phyloP scores from a whole-genome alignment of 495 filamentous ascomycete species.

The Mycothermus thermophilus region DNA sequence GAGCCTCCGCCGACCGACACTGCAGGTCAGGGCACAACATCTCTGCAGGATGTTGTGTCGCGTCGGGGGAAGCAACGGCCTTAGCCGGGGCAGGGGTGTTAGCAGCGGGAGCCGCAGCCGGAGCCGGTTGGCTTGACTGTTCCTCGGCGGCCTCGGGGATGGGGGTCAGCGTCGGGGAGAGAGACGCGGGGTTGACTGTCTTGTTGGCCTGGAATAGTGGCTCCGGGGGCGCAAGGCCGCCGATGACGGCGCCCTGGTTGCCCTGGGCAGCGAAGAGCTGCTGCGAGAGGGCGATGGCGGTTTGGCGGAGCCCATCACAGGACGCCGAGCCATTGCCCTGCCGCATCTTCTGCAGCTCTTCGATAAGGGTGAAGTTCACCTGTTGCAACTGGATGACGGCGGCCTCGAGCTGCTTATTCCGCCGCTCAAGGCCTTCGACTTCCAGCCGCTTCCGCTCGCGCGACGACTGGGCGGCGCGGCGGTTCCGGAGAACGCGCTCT shows the following conservation, averaged over 20 bases:
- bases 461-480: constrained; percentile 88
- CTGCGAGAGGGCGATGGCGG: constrained; percentile 38
- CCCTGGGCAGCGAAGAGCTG: constrained; percentile 37
- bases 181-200: constrained; percentile 42
- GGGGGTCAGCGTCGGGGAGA: constrained; percentile 37
- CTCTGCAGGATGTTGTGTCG: constrained; percentile 99
- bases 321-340: constrained; percentile 35
- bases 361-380: constrained; percentile 48
- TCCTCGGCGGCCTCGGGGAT: constrained; percentile 25
- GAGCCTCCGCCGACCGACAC: constrained; percentile 74
- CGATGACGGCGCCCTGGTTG: constrained; percentile 12
- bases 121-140: constrained; percentile 7
- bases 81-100: constrained; percentile 16
- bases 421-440: constrained; percentile 73
- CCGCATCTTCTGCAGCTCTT: constrained; percentile 50
- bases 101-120: constrained; percentile 13
- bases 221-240: constrained; percentile 16
- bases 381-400: constrained; percentile 49
- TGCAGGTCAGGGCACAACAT: constrained; percentile 98
- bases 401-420: constrained; percentile 57
- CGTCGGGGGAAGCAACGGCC: constrained; percentile 56
- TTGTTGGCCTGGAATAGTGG: constrained; percentile 26
- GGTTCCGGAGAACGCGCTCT: constrained; percentile 91
- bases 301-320: constrained; percentile 25
- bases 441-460: constrained; percentile 90